Percentiles rank a stretch among this genome's conserved stretches.
phyloP scores from a whole-genome alignment of 2,329 filamentous ascomycete genomes.

The Nannizzia gypsea region DNA sequence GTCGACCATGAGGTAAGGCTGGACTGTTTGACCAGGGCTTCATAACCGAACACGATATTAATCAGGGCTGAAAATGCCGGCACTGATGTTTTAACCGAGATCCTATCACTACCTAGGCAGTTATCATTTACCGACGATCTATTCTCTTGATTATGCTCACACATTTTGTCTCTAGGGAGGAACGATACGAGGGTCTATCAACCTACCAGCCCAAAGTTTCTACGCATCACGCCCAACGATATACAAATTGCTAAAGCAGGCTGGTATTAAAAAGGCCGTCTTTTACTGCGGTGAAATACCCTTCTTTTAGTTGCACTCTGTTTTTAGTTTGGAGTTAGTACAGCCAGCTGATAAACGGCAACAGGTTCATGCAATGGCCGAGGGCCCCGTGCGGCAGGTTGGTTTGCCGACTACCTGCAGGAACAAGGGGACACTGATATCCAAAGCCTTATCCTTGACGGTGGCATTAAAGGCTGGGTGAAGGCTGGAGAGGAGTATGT shows the following conservation, averaged over 20 bases:
- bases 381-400: constrained; percentile 43
- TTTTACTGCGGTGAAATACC: constrained; percentile 33
- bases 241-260: constrained; percentile 23
- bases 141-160: neutral
- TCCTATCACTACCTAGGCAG: too few species aligned
- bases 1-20: constrained; percentile 34
- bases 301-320: neutral
- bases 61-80: too few species aligned
- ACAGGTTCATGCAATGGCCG: constrained; percentile 45
- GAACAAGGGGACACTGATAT: constrained; percentile 27
- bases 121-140: too few species aligned
- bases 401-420: constrained; percentile 44
- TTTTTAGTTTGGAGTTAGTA: neutral
- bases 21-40: too few species aligned
- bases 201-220: constrained; percentile 32
- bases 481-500: constrained; percentile 38
- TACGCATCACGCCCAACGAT: constrained; percentile 28
- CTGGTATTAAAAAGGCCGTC: constrained; percentile 24
- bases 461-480: constrained; percentile 46
- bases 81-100: too few species aligned
- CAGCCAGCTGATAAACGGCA: neutral
- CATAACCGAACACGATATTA: too few species aligned
- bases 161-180: constrained; percentile 39
- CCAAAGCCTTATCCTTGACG: constrained; percentile 40
- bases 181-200: constrained; percentile 46